Base-by-base conservation (phyloP, 768 basidiomycete species). In the Suillus sp. region DNA sequence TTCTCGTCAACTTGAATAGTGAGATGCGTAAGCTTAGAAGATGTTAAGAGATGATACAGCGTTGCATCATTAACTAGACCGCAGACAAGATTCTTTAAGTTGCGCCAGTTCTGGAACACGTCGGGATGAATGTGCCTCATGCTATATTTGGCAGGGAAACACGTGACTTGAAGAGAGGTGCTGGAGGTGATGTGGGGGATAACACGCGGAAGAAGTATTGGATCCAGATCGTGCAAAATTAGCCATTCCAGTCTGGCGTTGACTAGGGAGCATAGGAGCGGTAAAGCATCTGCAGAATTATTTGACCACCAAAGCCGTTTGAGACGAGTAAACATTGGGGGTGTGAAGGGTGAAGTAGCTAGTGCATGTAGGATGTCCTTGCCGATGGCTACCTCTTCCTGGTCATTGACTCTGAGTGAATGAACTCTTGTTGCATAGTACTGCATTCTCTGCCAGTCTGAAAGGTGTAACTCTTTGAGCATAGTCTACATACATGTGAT, bases 251-350 rank as follows among this genome's bases (percentile, higher is more conserved):
- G 16, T 25, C 27, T 60, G 30, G 47, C 3, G n/a, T 35, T 25
- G 18, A 60, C 34, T 5, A 60, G 48, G 5, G 47, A 53, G 16
- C 47, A 53, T 11, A 60, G 18, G 34, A 60, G 11, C 18, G 59
- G 59, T 32, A 60, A 30, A 22, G 59, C 59, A 60, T 53, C n/a
- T 60, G 27, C 34, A 32, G 30, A 53, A 60, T 55, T 35, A 40
- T 55, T 18, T 5, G 59, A 60, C 59, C 59, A 60, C 40, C 32
- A 47, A 20, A 60, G 40, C 13, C 42, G 42, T 60, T 35, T 43
- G 59, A 60, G 59, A 53, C n/a, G 27, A 27, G 59, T 14, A 16
- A 60, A 60, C 47, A 60, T 25, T 2, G 48, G 47, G 20, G 47
- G 34, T 32, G 59, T 13, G 34, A 53, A 32, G n/a, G 59, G 30